phyloP scores from a whole-genome alignment of 2,329 filamentous ascomycete species.

The Aspergillus fischeri region DNA sequence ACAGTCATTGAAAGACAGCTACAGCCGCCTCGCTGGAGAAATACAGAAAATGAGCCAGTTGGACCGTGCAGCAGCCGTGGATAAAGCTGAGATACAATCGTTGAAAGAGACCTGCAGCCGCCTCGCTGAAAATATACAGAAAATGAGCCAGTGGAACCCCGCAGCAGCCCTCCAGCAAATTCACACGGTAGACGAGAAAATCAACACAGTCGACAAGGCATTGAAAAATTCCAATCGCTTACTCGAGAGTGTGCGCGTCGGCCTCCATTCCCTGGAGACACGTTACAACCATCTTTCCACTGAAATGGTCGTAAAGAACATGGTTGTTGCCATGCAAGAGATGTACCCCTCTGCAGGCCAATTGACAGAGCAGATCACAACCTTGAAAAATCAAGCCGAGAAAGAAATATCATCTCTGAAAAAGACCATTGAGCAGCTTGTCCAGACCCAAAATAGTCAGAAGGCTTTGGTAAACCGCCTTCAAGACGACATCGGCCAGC shows the following conservation, averaged over 20 bases:
- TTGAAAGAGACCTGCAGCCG: background rate
- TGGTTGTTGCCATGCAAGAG: slow-evolving; percentile 31
- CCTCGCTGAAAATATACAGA: background rate
- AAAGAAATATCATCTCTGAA: slow-evolving; percentile 3
- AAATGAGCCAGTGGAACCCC: background rate
- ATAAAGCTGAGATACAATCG: background rate
- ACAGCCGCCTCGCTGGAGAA: background rate
- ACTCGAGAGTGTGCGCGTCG: slow-evolving; percentile 16
- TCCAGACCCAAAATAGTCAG: background rate
- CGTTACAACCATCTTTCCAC: slow-evolving; percentile 50
- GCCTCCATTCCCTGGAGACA: slow-evolving; percentile 39
- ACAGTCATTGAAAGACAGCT: background rate
- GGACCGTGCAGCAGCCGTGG: background rate
- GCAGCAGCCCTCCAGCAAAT: slow-evolving; percentile 2
- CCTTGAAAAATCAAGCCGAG: slow-evolving; percentile 13
- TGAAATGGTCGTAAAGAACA: slow-evolving; percentile 31
- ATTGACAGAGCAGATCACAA: slow-evolving; percentile 17
- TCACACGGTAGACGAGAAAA: background rate
- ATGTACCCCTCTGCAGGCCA: slow-evolving; percentile 31
- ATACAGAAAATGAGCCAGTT: background rate
- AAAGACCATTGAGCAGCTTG: slow-evolving; percentile 5
- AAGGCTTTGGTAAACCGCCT: background rate
- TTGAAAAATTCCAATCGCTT: slow-evolving; percentile 1
- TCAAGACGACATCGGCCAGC: slow-evolving; percentile 3
- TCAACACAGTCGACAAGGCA: slow-evolving; percentile 2